Base-by-base conservation (phyloP, 371 early-diverging fungal species). In the Lichtheimia ornata region DNA sequence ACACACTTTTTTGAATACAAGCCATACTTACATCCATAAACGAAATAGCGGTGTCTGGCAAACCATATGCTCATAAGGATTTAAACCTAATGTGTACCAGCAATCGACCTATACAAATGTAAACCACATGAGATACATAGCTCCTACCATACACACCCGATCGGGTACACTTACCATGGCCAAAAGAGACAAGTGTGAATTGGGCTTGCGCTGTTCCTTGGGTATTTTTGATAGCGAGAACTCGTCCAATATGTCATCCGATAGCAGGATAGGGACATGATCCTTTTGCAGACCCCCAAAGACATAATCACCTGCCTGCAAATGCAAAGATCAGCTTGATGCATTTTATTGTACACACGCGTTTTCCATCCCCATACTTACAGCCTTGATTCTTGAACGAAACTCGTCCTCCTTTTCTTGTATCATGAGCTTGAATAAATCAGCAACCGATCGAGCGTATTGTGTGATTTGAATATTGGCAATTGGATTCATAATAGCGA, bases 21-120 rank as follows among this genome's bases (percentile, higher is more conserved):
- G 30, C 18, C 1, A 22, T 17, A 63, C 79, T 76, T 84, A 88
- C 81, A 94, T 84, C 91, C 96, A 94, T 58, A 96, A 79, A 25
- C 97, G 83, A 74, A 98, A 98, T 17, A 94, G 84, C 3, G 98
- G 98, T 2, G 98, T 98, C 73, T 95, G 94, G 59, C 96, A 96
- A 4, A 96, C 91, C 73, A 98, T 84, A 69, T 95, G 95, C 47
- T 94, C 91, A 70, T 96, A 98, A 12, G 98, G 97, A 58, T 93
- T 89, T 72, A 94, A 86, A 20, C 76, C 70, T 63, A 94, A 79
- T 15, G 76, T 74, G 71, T 91, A 79, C 98, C 98, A 97, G 62
- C 95, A 95, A 63, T 96, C 98, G 3, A 88, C 73, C 83, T 79
- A 59, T 12, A 50, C 25, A 17, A 17, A 47, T 45, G 45, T 43